Base-by-base conservation (phyloP, 140 eudicot genomes). In the Artemisia princeps region DNA sequence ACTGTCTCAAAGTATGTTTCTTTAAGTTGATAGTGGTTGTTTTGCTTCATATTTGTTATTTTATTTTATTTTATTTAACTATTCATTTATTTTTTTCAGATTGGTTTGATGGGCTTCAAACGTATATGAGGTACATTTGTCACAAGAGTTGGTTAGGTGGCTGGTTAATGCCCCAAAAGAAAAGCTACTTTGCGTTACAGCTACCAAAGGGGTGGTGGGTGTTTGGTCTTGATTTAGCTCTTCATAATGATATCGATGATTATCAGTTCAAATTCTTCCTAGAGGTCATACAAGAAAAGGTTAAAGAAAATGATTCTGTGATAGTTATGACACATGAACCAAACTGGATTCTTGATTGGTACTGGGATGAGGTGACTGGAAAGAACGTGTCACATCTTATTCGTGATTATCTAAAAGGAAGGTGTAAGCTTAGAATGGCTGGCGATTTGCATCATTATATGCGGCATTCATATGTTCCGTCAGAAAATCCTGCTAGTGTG, bases 101-200 rank as follows among this genome's bases (percentile, higher is more conserved):
- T 73, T 87, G 96, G 97, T 81, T 91, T 80, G 97, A 91, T 74
- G 97, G 97, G 53, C 95, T 87, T 71, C 90, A 90, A 81, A 90
- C 95, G 5, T 90, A 77, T 75, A 87, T 87, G 95, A 86, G 92
- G 71, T 87, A 91, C 78, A 87, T 87, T 63, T 91, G 96, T 74
- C 97, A 87, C 72, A 87, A 87, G 67, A 91, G 94, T 82, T 91
- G 97, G 97, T 79, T 91, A 80, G 97, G 96, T 61, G 97, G 97
- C 55, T 91, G 96, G 97, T 81, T 91, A 67, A 91, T 91, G 96
- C 97, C 96, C 53, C 96, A 87, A 76, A 84, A 74, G 83, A 91
- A 87, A 63, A 87, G 96, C 78, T 91, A 91, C 77, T 91, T 91
- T 76, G 97, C 96, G 15, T 73, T 91, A 77, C 91, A 87, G 61